Base-by-base conservation (phyloP, 2,329 filamentous ascomycete species). In the Penicillium vulpinum region DNA sequence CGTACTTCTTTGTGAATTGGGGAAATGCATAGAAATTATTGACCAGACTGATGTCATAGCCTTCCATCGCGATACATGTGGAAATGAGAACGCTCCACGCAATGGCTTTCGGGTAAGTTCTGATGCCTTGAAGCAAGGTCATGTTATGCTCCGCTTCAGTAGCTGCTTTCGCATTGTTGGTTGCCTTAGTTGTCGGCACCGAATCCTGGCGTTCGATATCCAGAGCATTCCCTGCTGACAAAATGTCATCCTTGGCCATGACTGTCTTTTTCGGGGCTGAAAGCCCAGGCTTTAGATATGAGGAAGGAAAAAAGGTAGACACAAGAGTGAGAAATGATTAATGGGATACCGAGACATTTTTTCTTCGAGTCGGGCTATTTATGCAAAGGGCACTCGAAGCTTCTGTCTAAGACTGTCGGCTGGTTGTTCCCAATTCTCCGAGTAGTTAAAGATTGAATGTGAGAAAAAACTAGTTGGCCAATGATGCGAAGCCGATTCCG, bases 21-120 rank as follows among this genome's bases (percentile, higher is more conserved):
- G 69, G 69, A 50, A 70, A 72, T 3, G 68, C 69, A 40, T 68
- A 67, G 51, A 72, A 72, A 7, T 60, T 63, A 29, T 59, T 67
- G 26, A 73, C 53, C 11, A 73, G 62, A 1, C 65, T 67, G 33
- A 64, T 57, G 46, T 72, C 69, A n/a, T 64, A 67, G 18, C 65
- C 65, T 46, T 67, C 65, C 65, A 68, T 68, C 16, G 64, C 59
- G 15, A 68, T 54, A 4, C 64, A 63, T 1, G 56, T 51, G 15
- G 65, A 66, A 22, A 67, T 60, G 31, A 56, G 51, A 18, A 65
- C 54, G 1, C 64, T 67, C 65, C 64, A 67, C 38, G 46, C 62
- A 10, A 65, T 57, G 2, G 65, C 64, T 35, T 61, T 64, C 21
- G 59, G 60, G n/a, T 64, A 67, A 56, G 62, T 66, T 3, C 52